Conservation (phyloP, 2,329 filamentous ascomycete genomes). For the Penicillium hordei region DNA sequence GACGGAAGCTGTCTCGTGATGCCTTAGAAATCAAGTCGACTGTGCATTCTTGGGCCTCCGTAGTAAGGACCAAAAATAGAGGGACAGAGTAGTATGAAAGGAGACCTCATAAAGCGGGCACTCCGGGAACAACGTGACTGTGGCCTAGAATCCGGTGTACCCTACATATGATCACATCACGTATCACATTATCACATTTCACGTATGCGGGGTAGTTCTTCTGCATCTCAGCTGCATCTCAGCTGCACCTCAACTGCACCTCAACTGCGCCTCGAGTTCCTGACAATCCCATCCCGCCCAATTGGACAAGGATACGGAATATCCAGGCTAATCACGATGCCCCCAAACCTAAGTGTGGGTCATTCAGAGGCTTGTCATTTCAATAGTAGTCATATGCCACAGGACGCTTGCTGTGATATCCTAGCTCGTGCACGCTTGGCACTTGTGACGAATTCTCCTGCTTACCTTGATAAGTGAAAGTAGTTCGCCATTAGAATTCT, state of each 20-base stretch:
- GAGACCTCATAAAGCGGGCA: no score
- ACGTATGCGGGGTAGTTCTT: not conserved
- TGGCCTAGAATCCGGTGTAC: not conserved
- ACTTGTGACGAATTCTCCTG: not conserved
- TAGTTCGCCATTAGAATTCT: not conserved
- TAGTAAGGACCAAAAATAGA: no score
- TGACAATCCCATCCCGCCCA: not conserved
- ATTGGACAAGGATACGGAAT: not conserved
- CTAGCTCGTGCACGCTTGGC: not conserved
- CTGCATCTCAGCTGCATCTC: not conserved
- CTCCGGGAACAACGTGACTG: not conserved
- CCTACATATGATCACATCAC: not conserved
- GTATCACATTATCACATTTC: not conserved
- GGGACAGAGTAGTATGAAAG: no score
- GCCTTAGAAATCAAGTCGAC: no score
- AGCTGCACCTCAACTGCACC: not conserved
- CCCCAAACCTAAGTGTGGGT: not conserved
- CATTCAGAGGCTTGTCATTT: not conserved
- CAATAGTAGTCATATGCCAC: not conserved
- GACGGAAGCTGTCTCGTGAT: no score
- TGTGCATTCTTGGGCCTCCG: no score
- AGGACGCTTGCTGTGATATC: not conserved
- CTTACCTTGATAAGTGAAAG: not conserved
- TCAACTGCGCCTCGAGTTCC: not conserved
- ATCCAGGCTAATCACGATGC: not conserved